Evolutionary conservation across 108 stramenopile genomes (phyloP), one percentile per base, ranked within the genome.

Genomic region (Bacterosira constricta): DNA sequence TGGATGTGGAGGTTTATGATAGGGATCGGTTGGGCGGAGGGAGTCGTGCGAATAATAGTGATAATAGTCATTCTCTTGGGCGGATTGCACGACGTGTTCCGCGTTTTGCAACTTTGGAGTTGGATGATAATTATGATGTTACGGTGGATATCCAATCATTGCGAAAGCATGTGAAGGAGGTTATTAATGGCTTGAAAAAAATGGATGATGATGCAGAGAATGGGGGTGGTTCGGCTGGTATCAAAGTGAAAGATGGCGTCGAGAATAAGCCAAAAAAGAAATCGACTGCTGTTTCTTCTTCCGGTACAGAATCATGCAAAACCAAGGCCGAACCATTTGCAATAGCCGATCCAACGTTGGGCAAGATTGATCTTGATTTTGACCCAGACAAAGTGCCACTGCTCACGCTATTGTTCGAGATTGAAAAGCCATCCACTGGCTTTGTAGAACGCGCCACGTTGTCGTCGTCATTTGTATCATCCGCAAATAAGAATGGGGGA

Each of bases 1-100:
- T 88, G 57, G 93, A 94, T 81, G 89, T 94, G 39, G 93, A 94
- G 63, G 80, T 91, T 0, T 91, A 94, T 77, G 81, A 88, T 73
- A 58, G 81, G 26, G 78, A 88, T 76, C 75, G 83, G 11, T 73
- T 71, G 21, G 75, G 62, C 13, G 83, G 83, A 13, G 84, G 76
- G 12, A 79, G 82, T 13, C 60, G 63, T 2, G 60, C 53, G 13
- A 38, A 30, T 1, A 56, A 62, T 35, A 54, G 49, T 11, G 54
- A 47, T 35, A 31, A 63, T 2, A 32, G 42, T 30, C 47, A 51
- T 32, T 80, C 82, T 10, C 26, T 73, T 15, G 76, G 76, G 32
- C 73, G 85, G 35, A 74, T 91, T 38, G 90, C 93, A 6, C 76
- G 87, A 41, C 71, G 83, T 21, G 88, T 94, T 25, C 93, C 93